Evolutionary conservation across 1,139 yeast genomes (phyloP), one percentile per base, ranked within the genome.

Genomic region (Geotrichum citri-aurantii): DNA sequence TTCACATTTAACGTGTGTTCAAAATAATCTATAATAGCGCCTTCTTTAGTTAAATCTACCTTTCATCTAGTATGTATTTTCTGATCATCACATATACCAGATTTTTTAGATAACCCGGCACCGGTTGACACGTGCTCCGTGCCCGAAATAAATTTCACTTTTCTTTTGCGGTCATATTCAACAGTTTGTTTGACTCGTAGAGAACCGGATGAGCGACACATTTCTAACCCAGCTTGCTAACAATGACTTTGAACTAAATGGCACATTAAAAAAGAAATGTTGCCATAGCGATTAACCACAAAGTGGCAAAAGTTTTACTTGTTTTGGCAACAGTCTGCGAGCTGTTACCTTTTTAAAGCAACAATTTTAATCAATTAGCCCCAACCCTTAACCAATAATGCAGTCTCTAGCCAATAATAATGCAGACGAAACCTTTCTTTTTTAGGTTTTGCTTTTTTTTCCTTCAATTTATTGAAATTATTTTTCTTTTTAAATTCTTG

Each of bases 371-470:
- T n/a, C 7, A 2, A 37, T 5, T 3, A 0, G 14, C 44, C 44
- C 44, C 17, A 37, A 8, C 44, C 44, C 44, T 37, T 37, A 37
- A 37, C 44, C 44, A 37, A 6, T 14, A n/a, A n/a, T n/a, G 21
- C 21, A 33, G 19, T 23, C 14, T 42, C 5, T 42, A 21, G 3
- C 48, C 26, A 37, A 33, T 37, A 23, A 21, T 29, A 23, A 40
- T 6, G 6, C 23, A 17, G 5, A 3, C 23, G 14, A n/a, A 23
- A 52, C 7, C 42, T 24, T 12, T 19, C 19, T 29, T 31, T 12
- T 33, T 33, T n/a, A n/a, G 10, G 31, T 50, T 50, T 50, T 33
- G 21, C 33, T 11, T 33, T 50, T 50, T 50, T 50, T 53, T 24
- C 46, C 29, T 26, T 7, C 17, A 11, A 21, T 46, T 29, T 46